Conservation (phyloP, 2,329 filamentous ascomycete genomes). For the Fusarium chuoi region DNA sequence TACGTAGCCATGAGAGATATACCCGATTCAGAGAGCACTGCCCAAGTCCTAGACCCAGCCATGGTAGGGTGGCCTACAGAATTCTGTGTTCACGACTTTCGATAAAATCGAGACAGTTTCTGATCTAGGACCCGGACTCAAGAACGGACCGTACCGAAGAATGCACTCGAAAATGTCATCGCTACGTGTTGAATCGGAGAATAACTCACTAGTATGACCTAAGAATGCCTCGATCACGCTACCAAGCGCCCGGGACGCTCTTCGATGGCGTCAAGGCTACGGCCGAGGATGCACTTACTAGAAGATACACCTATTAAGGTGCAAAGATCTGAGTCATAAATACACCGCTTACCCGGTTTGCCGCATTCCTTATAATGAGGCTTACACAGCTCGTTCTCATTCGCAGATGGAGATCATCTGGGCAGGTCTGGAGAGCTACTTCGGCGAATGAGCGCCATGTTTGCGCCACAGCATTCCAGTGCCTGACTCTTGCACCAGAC, state of each 20-base stretch:
- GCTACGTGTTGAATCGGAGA: background rate
- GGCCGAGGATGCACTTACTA: rapidly evolving
- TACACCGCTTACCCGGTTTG: background rate
- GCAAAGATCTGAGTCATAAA: rapidly evolving
- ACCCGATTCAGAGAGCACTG: background rate
- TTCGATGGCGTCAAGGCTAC: background rate
- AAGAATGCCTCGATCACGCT: background rate
- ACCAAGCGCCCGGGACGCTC: background rate
- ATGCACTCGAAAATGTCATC: background rate
- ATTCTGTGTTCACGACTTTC: rapidly evolving
- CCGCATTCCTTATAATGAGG: background rate
- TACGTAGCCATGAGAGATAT: too few species aligned
- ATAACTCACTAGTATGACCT: rapidly evolving
- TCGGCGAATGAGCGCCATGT: background rate
- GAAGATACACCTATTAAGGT: rapidly evolving
- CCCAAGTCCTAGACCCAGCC: background rate
- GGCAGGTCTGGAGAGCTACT: background rate
- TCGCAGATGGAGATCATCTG: background rate
- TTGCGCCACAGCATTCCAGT: background rate
- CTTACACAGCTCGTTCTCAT: background rate
- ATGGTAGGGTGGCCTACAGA: background rate
- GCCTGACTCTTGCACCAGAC: background rate
- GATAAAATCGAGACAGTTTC: too few species aligned
- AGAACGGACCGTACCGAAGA: background rate
- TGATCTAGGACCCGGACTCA: background rate